Evolutionary conservation across 2,329 filamentous ascomycete species (phyloP).

Genomic region (Diaporthe sp.): DNA sequence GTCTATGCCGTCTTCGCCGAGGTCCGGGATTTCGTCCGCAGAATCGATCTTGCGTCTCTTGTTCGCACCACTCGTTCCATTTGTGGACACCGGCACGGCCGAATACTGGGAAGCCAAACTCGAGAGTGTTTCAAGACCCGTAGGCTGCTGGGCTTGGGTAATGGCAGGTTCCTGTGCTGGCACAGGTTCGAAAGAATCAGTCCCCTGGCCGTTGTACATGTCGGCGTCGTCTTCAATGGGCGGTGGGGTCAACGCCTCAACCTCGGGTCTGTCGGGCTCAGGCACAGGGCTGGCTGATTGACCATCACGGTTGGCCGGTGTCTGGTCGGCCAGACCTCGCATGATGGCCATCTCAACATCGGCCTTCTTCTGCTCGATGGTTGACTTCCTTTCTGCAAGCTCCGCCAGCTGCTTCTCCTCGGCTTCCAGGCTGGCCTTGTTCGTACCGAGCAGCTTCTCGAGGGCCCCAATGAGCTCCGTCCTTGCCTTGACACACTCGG

Average conservation of each 20-base stretch:
- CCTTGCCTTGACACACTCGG: slow-evolving; percentile 89
- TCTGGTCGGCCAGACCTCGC: slow-evolving; percentile 77
- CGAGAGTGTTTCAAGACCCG: slow-evolving; percentile 57
- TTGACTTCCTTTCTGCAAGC: slow-evolving; percentile 74
- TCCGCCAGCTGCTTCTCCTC: slow-evolving; percentile 78
- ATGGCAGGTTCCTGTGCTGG: slow-evolving; percentile 42
- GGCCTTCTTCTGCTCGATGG: slow-evolving; percentile 85
- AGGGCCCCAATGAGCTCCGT: slow-evolving; percentile 82
- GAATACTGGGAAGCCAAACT: slow-evolving; percentile 61
- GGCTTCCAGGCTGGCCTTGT: slow-evolving; percentile 75
- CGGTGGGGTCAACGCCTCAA: slow-evolving; percentile 91
- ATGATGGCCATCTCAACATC: slow-evolving; percentile 95
- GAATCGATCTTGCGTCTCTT: slow-evolving; percentile 69
- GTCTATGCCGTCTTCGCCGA: slow-evolving; percentile 69
- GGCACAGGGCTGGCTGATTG: slow-evolving; percentile 60
- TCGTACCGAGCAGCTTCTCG: slow-evolving; percentile 84
- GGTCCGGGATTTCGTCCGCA: slow-evolving; percentile 65
- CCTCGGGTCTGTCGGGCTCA: slow-evolving; percentile 81
- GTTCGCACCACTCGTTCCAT: slow-evolving; percentile 63
- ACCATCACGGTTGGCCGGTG: slow-evolving; percentile 61
- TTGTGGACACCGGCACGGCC: slow-evolving; percentile 59
- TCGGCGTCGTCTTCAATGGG: slow-evolving; percentile 62
- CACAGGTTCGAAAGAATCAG: slow-evolving; percentile 41
- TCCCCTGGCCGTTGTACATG: slow-evolving; percentile 41
- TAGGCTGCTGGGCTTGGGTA: slow-evolving; percentile 46